A percentile compares a stretch with the other conserved stretches of the same genome.
Evolutionary conservation across 2,329 filamentous ascomycete species (phyloP).

Genomic region (Rhynchosporium graminicola): DNA sequence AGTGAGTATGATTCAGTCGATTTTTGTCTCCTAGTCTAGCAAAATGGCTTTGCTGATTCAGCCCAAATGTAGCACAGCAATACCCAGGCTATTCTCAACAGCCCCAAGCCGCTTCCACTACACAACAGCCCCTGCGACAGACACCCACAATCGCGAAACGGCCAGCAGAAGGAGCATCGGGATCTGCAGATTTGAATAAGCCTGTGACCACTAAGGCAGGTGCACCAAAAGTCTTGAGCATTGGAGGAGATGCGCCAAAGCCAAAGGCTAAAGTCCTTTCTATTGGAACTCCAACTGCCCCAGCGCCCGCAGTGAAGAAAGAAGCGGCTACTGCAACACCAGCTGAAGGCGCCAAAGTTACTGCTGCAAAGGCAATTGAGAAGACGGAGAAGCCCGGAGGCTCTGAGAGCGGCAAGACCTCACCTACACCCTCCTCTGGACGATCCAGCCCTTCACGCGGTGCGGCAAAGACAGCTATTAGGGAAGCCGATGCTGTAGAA

Average conservation of each 20-base stretch:
- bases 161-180: slow-evolving; percentile 51
- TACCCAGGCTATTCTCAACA: slow-evolving; percentile 57
- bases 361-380: slow-evolving; percentile 85
- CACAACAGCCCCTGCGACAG: slow-evolving; percentile 47
- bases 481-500: slow-evolving; percentile 79
- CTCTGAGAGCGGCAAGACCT: slow-evolving; percentile 68
- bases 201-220: slow-evolving; percentile 56
- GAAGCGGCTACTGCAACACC: slow-evolving; percentile 46
- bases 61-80: slow-evolving; percentile 46
- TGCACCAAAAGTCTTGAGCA: slow-evolving; percentile 64
- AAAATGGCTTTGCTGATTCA: slow-evolving; percentile 17
- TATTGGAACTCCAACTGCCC: slow-evolving; percentile 62
- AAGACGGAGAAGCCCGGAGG: slow-evolving; percentile 77
- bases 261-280: slow-evolving; percentile 71
- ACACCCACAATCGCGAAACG: slow-evolving; percentile 66
- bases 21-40: not conserved
- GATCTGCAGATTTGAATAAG: slow-evolving; percentile 50
- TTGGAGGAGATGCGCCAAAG: slow-evolving; percentile 58
- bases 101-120: slow-evolving; percentile 45
- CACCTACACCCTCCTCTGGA: slow-evolving; percentile 80
- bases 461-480: slow-evolving; percentile 54
- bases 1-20: slow-evolving; percentile 37
- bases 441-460: slow-evolving; percentile 74
- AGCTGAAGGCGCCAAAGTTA: slow-evolving; percentile 77
- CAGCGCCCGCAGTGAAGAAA: slow-evolving; percentile 45